Conservation (phyloP, 164 flowering plant genomes). For the Piper betle region DNA sequence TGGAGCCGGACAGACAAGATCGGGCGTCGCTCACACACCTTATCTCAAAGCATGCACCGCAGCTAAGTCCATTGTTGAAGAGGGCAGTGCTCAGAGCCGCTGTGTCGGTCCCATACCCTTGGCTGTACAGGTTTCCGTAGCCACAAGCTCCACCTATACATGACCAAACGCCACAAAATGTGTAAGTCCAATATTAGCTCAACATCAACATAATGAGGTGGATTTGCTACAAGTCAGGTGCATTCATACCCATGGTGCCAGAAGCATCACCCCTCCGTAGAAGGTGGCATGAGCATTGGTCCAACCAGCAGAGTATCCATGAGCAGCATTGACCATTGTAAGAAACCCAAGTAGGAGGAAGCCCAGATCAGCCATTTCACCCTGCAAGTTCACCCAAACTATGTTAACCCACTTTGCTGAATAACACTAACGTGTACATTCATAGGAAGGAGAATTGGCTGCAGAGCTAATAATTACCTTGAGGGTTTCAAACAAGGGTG, state of each 20-base stretch:
- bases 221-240: background rate
- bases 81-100: conserved; percentile 71
- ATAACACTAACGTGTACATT: too few relatives aligned
- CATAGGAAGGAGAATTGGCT: background rate
- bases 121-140: conserved; percentile 65
- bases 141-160: conserved; percentile 76
- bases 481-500: background rate
- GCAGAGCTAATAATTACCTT: background rate
- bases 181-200: background rate
- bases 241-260: conserved; percentile 36
- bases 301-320: conserved; percentile 29
- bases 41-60: conserved; percentile 71
- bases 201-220: background rate
- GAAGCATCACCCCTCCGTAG: conserved; percentile 51
- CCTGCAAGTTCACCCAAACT: background rate
- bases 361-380: background rate
- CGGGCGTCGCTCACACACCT: conserved; percentile 40
- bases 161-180: background rate
- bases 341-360: background rate
- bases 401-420: background rate
- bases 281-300: conserved; percentile 34
- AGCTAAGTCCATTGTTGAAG: conserved; percentile 59
- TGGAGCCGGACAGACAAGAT: conserved; percentile 55
- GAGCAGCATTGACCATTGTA: background rate
- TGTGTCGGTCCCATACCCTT: conserved; percentile 72